Evolutionary conservation across 2,329 filamentous ascomycete genomes (phyloP).

Genomic region (Myotisia sp.): DNA sequence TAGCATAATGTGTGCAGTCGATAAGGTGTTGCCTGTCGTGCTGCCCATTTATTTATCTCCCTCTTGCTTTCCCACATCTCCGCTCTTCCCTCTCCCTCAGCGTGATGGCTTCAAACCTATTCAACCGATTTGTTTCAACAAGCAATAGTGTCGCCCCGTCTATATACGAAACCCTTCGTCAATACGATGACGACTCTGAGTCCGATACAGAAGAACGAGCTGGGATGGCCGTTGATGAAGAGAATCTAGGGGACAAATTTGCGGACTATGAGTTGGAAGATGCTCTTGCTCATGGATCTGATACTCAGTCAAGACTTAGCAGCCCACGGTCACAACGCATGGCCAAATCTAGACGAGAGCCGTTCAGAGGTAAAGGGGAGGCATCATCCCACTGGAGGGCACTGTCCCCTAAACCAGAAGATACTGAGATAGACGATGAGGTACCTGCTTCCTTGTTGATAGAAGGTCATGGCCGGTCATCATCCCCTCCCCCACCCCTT

Average conservation of each 20-base stretch:
- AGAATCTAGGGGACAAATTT: slow-evolving; percentile 37
- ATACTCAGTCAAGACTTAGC: slow-evolving; percentile 35
- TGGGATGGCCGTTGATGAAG: slow-evolving; percentile 36
- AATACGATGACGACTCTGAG: slow-evolving; percentile 23
- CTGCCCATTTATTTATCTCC: too few species aligned
- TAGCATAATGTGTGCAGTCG: too few species aligned
- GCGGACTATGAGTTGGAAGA: slow-evolving; percentile 45
- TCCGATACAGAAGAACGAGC: slow-evolving; percentile 34
- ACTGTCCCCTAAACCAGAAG: slow-evolving; percentile 15
- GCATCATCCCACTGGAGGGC: slow-evolving; percentile 21
- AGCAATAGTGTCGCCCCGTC: slow-evolving; percentile 23
- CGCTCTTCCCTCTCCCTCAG: not conserved
- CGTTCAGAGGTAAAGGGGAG: slow-evolving; percentile 17
- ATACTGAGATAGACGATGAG: slow-evolving; percentile 22
- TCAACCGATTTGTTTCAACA: slow-evolving; percentile 36
- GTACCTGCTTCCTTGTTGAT: slow-evolving; percentile 50
- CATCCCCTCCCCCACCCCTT: slow-evolving; percentile 27
- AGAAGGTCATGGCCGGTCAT: slow-evolving; percentile 35
- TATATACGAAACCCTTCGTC: slow-evolving; percentile 17
- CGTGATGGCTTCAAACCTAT: slow-evolving; percentile 40
- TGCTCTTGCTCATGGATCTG: slow-evolving; percentile 38
- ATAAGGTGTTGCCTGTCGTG: too few species aligned
- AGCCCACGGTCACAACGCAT: slow-evolving; percentile 25
- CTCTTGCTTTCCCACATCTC: not conserved
- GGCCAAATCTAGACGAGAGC: slow-evolving; percentile 8